These are phyloP conservation scores for Kazachstania africana DNA, from an alignment of 805 yeast species.

Conservation along the genomic window DNA sequence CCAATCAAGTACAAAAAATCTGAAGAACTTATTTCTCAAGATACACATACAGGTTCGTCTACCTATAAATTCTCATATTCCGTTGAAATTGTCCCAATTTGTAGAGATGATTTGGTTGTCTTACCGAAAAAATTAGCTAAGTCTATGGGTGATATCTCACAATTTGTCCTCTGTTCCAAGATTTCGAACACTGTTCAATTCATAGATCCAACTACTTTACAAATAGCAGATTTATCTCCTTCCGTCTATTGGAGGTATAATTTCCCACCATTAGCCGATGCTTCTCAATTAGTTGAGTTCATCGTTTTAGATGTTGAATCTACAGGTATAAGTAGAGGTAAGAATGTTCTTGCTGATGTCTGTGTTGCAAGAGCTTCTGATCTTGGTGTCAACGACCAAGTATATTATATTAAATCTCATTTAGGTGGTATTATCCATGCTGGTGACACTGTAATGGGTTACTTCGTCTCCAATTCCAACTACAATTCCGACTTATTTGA, in stretches of 20 bases:
- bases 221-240: slow-evolving; percentile 63
- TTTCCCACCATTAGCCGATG: slow-evolving; percentile 66
- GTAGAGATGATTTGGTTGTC: slow-evolving; percentile 92
- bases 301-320: slow-evolving; percentile 91
- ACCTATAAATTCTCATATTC: slow-evolving; percentile 86
- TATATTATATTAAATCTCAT: slow-evolving; percentile 80
- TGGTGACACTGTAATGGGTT: slow-evolving; percentile 92
- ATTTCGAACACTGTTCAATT: slow-evolving; percentile 76
- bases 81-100: slow-evolving; percentile 88
- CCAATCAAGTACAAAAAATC: slow-evolving; percentile 78
- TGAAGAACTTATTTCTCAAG: slow-evolving; percentile 83
- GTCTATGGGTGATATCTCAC: slow-evolving; percentile 69
- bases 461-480: slow-evolving; percentile 72
- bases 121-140: slow-evolving; percentile 81
- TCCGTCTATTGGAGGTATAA: slow-evolving; percentile 71
- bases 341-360: slow-evolving; percentile 74
- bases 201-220: slow-evolving; percentile 72
- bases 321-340: slow-evolving; percentile 68
- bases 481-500: slow-evolving; percentile 85
- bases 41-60: slow-evolving; percentile 82
- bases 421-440: slow-evolving; percentile 91
- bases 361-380: slow-evolving; percentile 86
- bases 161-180: slow-evolving; percentile 75
- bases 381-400: slow-evolving; percentile 73
- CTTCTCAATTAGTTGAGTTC: slow-evolving; percentile 69